Evolutionary conservation across 169 alveolate genomes (phyloP).

Genomic region (Theileria luwenshuni): DNA sequence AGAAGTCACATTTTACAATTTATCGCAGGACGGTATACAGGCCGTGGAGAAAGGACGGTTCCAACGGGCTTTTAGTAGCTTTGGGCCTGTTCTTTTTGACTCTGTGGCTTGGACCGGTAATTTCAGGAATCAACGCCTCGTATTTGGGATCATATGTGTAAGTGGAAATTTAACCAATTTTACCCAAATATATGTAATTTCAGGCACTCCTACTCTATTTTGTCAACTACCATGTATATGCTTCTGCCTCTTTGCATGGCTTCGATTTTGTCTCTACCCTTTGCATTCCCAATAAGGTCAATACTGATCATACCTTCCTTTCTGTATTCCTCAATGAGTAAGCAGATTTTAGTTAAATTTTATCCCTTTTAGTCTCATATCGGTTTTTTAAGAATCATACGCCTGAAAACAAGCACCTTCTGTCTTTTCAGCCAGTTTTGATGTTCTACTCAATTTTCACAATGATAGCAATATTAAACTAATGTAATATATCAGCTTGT

Average conservation of each 20-base stretch:
- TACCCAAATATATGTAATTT: not conserved
- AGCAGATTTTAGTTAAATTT: not conserved
- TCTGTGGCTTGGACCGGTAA: constrained; percentile 42
- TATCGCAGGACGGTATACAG: constrained; percentile 42
- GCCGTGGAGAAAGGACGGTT: constrained; percentile 23
- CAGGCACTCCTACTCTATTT: constrained; percentile 32
- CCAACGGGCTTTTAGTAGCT: constrained; percentile 8
- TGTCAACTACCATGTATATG: constrained; percentile 33
- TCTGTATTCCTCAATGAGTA: constrained; percentile 26
- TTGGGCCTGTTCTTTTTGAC: constrained; percentile 33
- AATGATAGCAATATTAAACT: constrained; percentile 8
- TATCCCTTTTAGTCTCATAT: constrained; percentile 19
- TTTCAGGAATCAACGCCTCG: constrained; percentile 33
- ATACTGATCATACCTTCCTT: constrained; percentile 29
- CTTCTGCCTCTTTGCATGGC: constrained; percentile 53
- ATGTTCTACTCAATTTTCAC: constrained; percentile 25
- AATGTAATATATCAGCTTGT: not conserved
- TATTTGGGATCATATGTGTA: constrained; percentile 43
- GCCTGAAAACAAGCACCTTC: constrained; percentile 23
- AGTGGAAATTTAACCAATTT: not conserved
- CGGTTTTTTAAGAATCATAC: constrained; percentile 33
- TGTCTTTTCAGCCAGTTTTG: constrained; percentile 42
- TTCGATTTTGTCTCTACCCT: not conserved
- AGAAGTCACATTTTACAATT: not conserved
- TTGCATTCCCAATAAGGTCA: constrained; percentile 26